Base-by-base conservation (phyloP, 140 eudicot species). In the Ambrosia hybrid region DNA sequence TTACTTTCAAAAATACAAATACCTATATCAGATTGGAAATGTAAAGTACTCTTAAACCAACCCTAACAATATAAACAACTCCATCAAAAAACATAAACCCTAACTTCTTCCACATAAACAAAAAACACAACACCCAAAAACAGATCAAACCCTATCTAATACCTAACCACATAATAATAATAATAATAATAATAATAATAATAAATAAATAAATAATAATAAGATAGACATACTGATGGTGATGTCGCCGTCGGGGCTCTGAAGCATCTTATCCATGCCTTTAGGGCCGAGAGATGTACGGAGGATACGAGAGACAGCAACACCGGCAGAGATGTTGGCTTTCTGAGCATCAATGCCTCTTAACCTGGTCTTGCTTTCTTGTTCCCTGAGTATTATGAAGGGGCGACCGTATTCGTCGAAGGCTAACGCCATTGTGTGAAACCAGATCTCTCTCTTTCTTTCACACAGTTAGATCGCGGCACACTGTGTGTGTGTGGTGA, bases 201-300 rank as follows among this genome's bases (percentile, higher is more conserved):
- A 26, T 38, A 61, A 4, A 4, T 8, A 68, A 30, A 38, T 26
- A 45, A 3, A 33, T 30, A 53, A 14, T 15, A 7, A n/a, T n/a
- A 51, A 51, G 58, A 10, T 14, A 39, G 45, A 30, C 34, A 68
- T 84, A 94, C 99, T 91, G 84, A 94, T 94, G 67, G 96, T 88
- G 74, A 94, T 84, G 14, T 94, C 99, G 65, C 97, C 99, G 83
- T 91, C 97, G 51, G 99, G 97, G 79, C 87, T 80, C 82, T 94
- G 99, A 43, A 91, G 97, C 90, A 94, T 94, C 89, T 94, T 94
- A 45, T 94, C 99, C 96, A 91, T 90, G 81, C 99, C 99, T 60
- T 94, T 94, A 4, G 99, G 99, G n/a, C 99, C 99, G 46, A 94
- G 90, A 1, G 99, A 94, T 6, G 96, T 88, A 9, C 97, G 91